Base-by-base conservation (phyloP, 176 grass and related monocot species). In the Zizania latifolia region DNA sequence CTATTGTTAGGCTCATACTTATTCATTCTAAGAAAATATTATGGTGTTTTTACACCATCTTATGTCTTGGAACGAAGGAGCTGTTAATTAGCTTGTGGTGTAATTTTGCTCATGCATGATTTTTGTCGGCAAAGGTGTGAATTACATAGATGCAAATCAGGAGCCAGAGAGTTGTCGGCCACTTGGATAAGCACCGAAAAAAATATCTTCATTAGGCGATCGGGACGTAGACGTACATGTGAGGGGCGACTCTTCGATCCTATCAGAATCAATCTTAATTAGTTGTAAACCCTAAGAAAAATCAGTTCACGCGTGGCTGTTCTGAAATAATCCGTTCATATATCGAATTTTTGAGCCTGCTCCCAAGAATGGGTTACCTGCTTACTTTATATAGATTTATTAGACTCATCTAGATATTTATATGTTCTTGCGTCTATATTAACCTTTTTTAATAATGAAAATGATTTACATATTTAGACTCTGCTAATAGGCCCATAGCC, bases 81-180 rank as follows among this genome's bases (percentile, higher is more conserved):
- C n/a, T n/a, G n/a, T n/a, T 51, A 51, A 51, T 43, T 12, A 43
- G 40, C 12, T 3, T 51, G 46, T 0, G 6, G 17, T 51, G 46
- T 21, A 8, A n/a, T 22, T 4, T 22, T 46, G 13, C 16, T 14
- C 12, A 24, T 34, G 4, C 12, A 58, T 24, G 16, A 23, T 43
- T 32, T 23, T 19, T 17, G 5, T 50, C 34, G 13, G 2, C 12
- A 39, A 60, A 68, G 77, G 3, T 74, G 26, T 59, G 0, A 32
- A 61, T 50, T 45, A 50, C n/a, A n/a, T 19, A 50, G 54, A 81
- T 53, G 15, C 33, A 21, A 54, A 75, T 54, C 54, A 54, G 55
- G 30, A 69, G 35, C 10, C 6, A 70, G 22, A 32, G 58, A 50
- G 28, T 35, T 75, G 77, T 63, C 34, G 55, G 40, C 64, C 84